Percentiles rank a stretch among this genome's conserved stretches.
Evolutionary conservation across 2,329 filamentous ascomycete genomes (phyloP).

Genomic region (Scopulariopsis brevicaulis): DNA sequence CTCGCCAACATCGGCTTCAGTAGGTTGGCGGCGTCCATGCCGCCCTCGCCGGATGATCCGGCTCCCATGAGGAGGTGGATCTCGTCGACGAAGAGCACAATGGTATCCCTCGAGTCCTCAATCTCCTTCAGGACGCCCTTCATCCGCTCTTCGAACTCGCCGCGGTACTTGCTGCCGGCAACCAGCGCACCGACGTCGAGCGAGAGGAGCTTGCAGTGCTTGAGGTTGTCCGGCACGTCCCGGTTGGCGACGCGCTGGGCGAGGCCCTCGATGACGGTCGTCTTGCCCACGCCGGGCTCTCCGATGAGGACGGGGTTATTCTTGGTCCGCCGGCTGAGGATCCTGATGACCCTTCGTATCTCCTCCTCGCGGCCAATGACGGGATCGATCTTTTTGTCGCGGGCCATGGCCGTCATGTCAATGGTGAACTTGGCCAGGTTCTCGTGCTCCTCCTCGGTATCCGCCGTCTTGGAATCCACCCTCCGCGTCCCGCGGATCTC

Average conservation of each 20-base stretch:
- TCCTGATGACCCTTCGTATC: constrained; percentile 82
- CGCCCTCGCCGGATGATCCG: constrained; percentile 85
- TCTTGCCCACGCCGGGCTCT: constrained; percentile 97
- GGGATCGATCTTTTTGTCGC: constrained; percentile 95
- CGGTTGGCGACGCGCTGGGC: constrained; percentile 93
- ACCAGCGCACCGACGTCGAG: constrained; percentile 92
- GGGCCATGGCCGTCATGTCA: constrained; percentile 92
- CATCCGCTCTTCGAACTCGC: constrained; percentile 98
- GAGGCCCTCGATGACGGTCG: constrained; percentile 91
- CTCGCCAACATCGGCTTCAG: constrained; percentile 97
- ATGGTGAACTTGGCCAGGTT: constrained; percentile 97
- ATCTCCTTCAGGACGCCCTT: constrained; percentile 98
- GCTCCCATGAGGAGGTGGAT: constrained; percentile 98
- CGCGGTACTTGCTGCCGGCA: constrained; percentile 94
- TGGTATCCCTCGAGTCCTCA: constrained; percentile 86
- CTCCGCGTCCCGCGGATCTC: constrained; percentile 86
- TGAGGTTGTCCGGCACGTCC: constrained; percentile 91
- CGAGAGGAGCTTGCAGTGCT: constrained; percentile 85
- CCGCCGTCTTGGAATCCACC: constrained; percentile 92
- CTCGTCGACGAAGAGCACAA: constrained; percentile 96
- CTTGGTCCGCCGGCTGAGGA: constrained; percentile 87
- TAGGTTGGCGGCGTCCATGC: constrained; percentile 97
- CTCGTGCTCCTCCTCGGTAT: constrained; percentile 85
- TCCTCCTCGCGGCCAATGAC: constrained; percentile 96
- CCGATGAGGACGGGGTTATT: constrained; percentile 98